Conservation (phyloP, 2,329 filamentous ascomycete genomes). For the Phaeosphaeria sp. region DNA sequence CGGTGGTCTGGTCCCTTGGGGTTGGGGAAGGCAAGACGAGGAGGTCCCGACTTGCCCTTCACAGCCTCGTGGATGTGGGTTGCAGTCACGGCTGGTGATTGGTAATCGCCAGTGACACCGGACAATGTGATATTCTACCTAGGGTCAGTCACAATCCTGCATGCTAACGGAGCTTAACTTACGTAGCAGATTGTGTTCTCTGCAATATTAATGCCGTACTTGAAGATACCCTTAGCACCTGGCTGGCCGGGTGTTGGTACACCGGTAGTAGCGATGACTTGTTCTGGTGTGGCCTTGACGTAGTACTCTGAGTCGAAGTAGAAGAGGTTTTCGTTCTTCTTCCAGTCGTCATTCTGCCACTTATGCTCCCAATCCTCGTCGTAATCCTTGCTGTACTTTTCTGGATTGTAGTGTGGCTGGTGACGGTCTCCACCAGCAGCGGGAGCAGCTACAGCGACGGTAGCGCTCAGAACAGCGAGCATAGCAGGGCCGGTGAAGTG, state of each 20-base stretch:
- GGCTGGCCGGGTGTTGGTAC: constrained; percentile 50
- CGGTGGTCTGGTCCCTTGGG: constrained; percentile 46
- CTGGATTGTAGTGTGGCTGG: constrained; percentile 5
- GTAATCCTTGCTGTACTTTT: constrained; percentile 23
- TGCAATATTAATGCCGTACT: constrained; percentile 60
- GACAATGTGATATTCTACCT: constrained; percentile 57
- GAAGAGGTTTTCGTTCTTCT: constrained; percentile 35
- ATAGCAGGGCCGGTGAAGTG: constrained; percentile 28
- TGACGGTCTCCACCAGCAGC: constrained; percentile 4
- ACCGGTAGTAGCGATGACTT: constrained; percentile 55
- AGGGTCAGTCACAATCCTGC: constrained; percentile 1
- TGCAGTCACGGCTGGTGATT: constrained; percentile 58
- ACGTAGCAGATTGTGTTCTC: constrained; percentile 54
- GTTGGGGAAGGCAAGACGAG: constrained; percentile 49
- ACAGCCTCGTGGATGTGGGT: constrained; percentile 63
- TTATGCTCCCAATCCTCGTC: constrained; percentile 30
- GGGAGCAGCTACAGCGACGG: constrained; percentile 29
- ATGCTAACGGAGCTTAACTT: not conserved
- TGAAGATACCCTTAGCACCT: constrained; percentile 57
- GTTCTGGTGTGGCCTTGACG: constrained; percentile 56
- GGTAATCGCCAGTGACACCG: constrained; percentile 58
- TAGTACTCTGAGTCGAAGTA: constrained; percentile 59
- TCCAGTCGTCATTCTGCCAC: constrained; percentile 29
- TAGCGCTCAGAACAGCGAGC: constrained; percentile 23
- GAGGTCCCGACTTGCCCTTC: constrained; percentile 57